Conservation (phyloP, 371 early-diverging fungal genomes). For the Rhizomucor miehei region DNA sequence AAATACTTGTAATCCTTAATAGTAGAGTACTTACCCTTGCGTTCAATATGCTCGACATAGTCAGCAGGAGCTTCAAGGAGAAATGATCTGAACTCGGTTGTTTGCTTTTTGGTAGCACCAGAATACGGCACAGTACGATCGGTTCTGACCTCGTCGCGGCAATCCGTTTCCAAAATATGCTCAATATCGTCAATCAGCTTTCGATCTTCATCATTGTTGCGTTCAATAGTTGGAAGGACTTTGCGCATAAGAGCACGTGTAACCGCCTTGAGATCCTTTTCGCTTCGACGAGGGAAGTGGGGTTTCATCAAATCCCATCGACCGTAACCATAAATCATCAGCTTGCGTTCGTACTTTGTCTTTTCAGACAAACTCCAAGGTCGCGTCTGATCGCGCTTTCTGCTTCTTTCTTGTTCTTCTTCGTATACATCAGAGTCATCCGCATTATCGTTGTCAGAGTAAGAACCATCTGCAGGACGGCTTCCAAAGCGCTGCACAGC, state of each 20-base stretch:
- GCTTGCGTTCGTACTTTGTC: constrained; percentile 73
- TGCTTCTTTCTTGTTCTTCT: constrained; percentile 25
- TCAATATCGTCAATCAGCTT: constrained; percentile 43
- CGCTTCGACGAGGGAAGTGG: constrained; percentile 57
- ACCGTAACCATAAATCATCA: constrained; percentile 83
- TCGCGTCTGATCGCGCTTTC: constrained; percentile 37
- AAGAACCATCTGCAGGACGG: constrained; percentile 32
- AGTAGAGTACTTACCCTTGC: constrained; percentile 46
- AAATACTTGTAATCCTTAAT: background rate
- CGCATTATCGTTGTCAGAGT: constrained; percentile 40
- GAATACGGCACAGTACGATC: constrained; percentile 57
- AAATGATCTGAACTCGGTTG: constrained; percentile 64
- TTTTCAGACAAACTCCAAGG: constrained; percentile 80
- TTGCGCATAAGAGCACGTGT: constrained; percentile 42
- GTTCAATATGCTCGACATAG: constrained; percentile 70
- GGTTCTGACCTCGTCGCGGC: constrained; percentile 25
- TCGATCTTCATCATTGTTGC: constrained; percentile 43
- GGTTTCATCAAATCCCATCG: constrained; percentile 69
- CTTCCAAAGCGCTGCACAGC: constrained; percentile 58
- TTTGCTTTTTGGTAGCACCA: constrained; percentile 60
- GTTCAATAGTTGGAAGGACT: constrained; percentile 29
- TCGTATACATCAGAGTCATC: constrained; percentile 49
- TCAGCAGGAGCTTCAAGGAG: constrained; percentile 68
- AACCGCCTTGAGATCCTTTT: constrained; percentile 57
- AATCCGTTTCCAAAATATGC: constrained; percentile 30